A percentile compares a stretch with the other conserved stretches of the same genome.
Evolutionary conservation across 75 land plant genomes (phyloP).

Genomic region (Picea glauca): DNA sequence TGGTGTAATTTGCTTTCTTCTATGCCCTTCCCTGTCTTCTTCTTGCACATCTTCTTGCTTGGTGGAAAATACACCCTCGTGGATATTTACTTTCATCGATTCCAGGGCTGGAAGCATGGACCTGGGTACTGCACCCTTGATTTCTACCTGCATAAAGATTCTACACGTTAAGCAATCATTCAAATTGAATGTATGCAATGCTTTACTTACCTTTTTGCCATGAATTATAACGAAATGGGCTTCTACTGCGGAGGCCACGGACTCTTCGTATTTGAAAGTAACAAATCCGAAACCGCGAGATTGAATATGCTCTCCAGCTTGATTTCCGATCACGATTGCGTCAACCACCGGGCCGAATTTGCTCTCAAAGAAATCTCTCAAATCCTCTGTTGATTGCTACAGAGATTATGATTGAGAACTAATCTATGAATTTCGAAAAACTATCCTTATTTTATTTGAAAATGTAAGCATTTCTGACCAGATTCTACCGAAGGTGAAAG

Average conservation of each 20-base stretch:
- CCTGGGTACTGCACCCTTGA: constrained; percentile 51
- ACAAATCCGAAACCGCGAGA: constrained; percentile 77
- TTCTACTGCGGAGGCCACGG: constrained; percentile 49
- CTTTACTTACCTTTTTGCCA: constrained; percentile 46
- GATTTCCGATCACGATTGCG: constrained; percentile 47
- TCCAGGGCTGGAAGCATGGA: constrained; percentile 13
- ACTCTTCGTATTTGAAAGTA: constrained; percentile 51
- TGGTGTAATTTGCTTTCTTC: constrained; percentile 5
- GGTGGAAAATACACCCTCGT: neutral
- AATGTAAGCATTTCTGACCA: constrained; percentile 29
- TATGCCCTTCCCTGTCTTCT: neutral
- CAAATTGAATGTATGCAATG: neutral
- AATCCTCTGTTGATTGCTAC: constrained; percentile 30
- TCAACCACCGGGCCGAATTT: constrained; percentile 66
- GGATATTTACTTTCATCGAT: neutral
- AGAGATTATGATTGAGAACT: neutral
- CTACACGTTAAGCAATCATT: neutral
- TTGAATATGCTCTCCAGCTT: constrained; percentile 31
- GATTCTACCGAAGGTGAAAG: constrained; percentile 52
- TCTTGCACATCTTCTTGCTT: neutral
- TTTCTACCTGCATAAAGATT: constrained; percentile 44
- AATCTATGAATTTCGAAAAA: neutral
- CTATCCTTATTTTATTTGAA: neutral
- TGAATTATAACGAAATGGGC: constrained; percentile 54
- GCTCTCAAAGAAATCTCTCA: constrained; percentile 46